Evolutionary conservation across 495 filamentous ascomycete species (phyloP), one percentile per base, ranked within the genome.

Genomic region (Xylaria sp.): DNA sequence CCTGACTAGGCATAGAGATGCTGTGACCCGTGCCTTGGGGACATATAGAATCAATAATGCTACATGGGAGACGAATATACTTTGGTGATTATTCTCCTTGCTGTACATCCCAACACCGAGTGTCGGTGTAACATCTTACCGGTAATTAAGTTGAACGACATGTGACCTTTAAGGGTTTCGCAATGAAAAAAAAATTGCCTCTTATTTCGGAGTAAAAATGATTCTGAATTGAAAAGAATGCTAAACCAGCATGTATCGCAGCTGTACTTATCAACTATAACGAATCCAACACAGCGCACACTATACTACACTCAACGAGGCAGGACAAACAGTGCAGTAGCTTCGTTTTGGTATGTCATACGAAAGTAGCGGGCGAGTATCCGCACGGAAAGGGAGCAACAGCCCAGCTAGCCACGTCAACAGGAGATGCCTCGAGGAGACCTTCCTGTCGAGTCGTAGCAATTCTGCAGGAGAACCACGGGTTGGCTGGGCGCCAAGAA

Each of bases 401-500:
- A 29, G 14, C 12, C 41, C 31, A 52, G 29, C 31, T 52, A 55
- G 64, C 64, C 64, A 67, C 64, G 64, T 66, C 64, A 53, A 41
- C 48, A 41, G 31, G 21, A 35, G 33, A 67, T 44, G 55, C 52
- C 48, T 68, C 55, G 66, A 59, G 52, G 40, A 61, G 48, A 67
- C 65, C 65, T 67, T 67, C 65, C 65, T 67, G 37, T 67, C 65
- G 29, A 67, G 52, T 67, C 65, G 50, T 67, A 67, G 65, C 50
- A 67, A 33, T 15, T 58, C 50, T 57, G 53, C 66, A 61, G 1
- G 53, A 59, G 55, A 68, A 44, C 53, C 66, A 61, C 53, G 66
- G 66, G 40, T 59, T 53, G 66, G 14, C 66, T 68, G 53, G 65
- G 52, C 66, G 66, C 66, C 66, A 68, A 68, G 66, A 5, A 40